Conservation (phyloP, 2,329 filamentous ascomycete genomes). For the Fusarium hainanense region DNA sequence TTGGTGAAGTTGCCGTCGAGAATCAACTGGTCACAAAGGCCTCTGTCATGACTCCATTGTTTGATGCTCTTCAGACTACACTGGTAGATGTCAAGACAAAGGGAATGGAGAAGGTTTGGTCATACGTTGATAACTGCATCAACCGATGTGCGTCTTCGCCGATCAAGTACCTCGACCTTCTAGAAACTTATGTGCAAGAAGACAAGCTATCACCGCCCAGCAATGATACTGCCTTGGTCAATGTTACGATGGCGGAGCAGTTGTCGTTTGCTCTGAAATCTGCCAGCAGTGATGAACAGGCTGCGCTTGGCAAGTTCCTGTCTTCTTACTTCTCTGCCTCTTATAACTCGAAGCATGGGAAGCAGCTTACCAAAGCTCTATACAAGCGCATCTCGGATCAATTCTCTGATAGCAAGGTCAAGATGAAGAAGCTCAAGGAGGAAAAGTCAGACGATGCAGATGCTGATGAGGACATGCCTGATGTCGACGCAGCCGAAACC, state of each 20-base stretch:
- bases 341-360: constrained; percentile 61
- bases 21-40: constrained; percentile 71
- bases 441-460: constrained; percentile 21
- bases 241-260: constrained; percentile 80
- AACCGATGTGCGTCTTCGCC: constrained; percentile 79
- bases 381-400: constrained; percentile 49
- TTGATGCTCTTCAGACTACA: constrained; percentile 49
- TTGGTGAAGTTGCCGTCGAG: constrained; percentile 71
- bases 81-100: constrained; percentile 28
- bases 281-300: constrained; percentile 55
- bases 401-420: constrained; percentile 45
- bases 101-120: constrained; percentile 63
- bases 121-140: constrained; percentile 85
- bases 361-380: constrained; percentile 42
- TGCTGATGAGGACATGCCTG: constrained; percentile 35
- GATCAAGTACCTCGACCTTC: constrained; percentile 83
- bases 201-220: constrained; percentile 42
- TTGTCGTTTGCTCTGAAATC: constrained; percentile 73
- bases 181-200: constrained; percentile 60
- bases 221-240: constrained; percentile 67
- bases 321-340: constrained; percentile 66
- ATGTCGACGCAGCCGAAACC: constrained; percentile 10
- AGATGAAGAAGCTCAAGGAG: constrained; percentile 40
- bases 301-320: constrained; percentile 67
- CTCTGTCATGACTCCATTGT: constrained; percentile 61